These are phyloP conservation scores for Phytophthora hibernalis DNA, from an alignment of 352 stramenopile genomes.

Conservation along the genomic window DNA sequence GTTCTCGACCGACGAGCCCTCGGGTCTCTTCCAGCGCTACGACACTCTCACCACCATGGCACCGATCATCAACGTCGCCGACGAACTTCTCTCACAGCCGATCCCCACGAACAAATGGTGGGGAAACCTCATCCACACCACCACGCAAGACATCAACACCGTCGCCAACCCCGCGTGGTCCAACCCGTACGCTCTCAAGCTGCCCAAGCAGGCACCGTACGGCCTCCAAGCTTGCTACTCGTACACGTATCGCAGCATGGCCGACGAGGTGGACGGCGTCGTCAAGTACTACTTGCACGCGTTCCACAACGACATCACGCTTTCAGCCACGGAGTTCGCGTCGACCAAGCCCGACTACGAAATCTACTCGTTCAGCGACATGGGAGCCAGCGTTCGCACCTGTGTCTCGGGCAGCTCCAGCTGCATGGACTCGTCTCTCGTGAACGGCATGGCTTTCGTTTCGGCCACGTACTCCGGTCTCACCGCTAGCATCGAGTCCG, in stretches of 20 bases:
- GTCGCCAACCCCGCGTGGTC: conserved; percentile 67
- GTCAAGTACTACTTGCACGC: conserved; percentile 76
- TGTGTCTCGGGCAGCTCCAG: conserved; percentile 41
- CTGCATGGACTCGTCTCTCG: conserved; percentile 65
- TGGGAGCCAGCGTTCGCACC: conserved; percentile 63
- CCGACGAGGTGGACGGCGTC: conserved; percentile 51
- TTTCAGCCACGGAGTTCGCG: conserved; percentile 70
- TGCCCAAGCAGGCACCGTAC: conserved; percentile 60
- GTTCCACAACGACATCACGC: conserved; percentile 76
- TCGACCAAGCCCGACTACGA: conserved; percentile 64
- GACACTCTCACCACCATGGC: conserved; percentile 59
- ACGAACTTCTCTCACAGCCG: conserved; percentile 50
- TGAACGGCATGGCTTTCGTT: conserved; percentile 84
- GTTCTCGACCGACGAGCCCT: conserved; percentile 59
- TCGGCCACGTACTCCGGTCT: conserved; percentile 69
- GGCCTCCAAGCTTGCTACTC: conserved; percentile 73
- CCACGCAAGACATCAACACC: conserved; percentile 46
- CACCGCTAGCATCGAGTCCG: conserved; percentile 57
- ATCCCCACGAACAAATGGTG: conserved; percentile 90
- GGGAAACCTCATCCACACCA: conserved; percentile 80
- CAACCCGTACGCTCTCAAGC: conserved; percentile 78
- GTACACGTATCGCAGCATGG: conserved; percentile 66
- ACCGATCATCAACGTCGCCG: conserved; percentile 70
- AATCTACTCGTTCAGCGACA: conserved; percentile 74
- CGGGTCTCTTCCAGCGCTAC: conserved; percentile 60